phyloP scores from a whole-genome alignment of 139 green algal genomes.

The Chlorella ohadii region DNA sequence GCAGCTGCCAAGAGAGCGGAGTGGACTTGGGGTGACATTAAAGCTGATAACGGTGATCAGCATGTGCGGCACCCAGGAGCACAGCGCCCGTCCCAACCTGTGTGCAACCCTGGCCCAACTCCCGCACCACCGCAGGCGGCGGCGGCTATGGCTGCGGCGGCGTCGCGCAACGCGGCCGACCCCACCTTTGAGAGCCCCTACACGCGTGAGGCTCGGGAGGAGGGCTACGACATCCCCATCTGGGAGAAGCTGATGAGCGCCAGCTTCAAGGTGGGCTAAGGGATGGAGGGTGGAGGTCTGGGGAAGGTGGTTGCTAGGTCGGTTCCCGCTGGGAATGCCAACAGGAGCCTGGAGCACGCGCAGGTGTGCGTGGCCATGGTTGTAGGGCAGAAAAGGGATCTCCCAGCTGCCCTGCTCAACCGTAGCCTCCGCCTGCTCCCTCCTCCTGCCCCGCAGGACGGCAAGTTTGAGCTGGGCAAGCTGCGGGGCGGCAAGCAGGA shows the following conservation, averaged over 20 bases:
- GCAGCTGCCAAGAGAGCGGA: no score
- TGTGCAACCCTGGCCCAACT: no score
- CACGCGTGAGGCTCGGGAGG: constrained; percentile 66
- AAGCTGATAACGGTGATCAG: no score
- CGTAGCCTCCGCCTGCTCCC: no score
- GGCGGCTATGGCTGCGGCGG: constrained; percentile 54
- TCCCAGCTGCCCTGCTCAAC: no score
- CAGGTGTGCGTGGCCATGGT: no score
- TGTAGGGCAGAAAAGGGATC: no score
- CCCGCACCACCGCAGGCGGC: constrained; percentile 34
- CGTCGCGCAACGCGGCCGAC: constrained; percentile 54
- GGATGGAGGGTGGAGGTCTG: not conserved
- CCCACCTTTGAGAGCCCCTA: constrained; percentile 81
- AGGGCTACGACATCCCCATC: constrained; percentile 80
- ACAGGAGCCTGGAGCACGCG: not conserved
- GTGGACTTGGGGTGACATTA: no score
- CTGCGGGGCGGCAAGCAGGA: constrained; percentile 80
- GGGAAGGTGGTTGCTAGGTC: not conserved
- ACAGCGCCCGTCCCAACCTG: no score
- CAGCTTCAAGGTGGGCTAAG: not conserved
- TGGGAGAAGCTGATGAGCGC: constrained; percentile 78
- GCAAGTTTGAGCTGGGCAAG: constrained; percentile 67
- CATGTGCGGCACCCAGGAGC: no score
- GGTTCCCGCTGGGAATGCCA: not conserved
- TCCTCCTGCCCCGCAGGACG: constrained; percentile 59